Base-by-base conservation (phyloP, 169 alveolate species). In the Plasmodium gallinaceum region DNA sequence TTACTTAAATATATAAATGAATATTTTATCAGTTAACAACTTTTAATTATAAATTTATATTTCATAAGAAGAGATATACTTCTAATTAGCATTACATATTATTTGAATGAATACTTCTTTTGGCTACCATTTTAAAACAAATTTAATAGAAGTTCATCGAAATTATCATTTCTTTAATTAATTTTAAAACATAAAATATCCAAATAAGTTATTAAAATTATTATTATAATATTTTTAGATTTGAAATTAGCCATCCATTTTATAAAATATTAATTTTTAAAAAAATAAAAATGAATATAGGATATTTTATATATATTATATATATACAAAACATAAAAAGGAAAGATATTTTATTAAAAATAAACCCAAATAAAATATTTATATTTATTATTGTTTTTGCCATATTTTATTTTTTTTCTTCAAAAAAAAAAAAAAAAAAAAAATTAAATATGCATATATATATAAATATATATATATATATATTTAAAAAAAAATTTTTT, bases 261-360 rank as follows among this genome's bases (percentile, higher is more conserved):
- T 62, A 24, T 24, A 26, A 26, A 32, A 32, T 32, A 32, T 32
- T 32, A 32, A 32, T 32, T 32, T 62, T 62, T 24, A 62, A 62
- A 62, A 62, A 62, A 62, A 62, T 20, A 7, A 26, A 26, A 26
- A 62, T 20, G 48, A 2, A 57, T 7, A 26, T 8, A 24, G 43
- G 71, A 26, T 57, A 14, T 16, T 22, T 64, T 32, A n/a, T 64
- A 32, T 37, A 42, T 43, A 68, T 26, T 68, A 43, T n/a, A 46
- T 68, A 68, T 68, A 68, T 45, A 68, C 22, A 24, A 42, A 62
- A 62, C 71, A 24, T 62, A 62, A 62, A 62, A 62, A 62, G 20
- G 26, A 24, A 26, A 62, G 43, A 20, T 26, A 62, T 20, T 62
- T 32, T 4, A 18, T 62, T 62, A 9, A 26, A 26, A 8, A 62